Evolutionary conservation across 805 yeast species (phyloP).

Genomic region (Starmera caribaea): DNA sequence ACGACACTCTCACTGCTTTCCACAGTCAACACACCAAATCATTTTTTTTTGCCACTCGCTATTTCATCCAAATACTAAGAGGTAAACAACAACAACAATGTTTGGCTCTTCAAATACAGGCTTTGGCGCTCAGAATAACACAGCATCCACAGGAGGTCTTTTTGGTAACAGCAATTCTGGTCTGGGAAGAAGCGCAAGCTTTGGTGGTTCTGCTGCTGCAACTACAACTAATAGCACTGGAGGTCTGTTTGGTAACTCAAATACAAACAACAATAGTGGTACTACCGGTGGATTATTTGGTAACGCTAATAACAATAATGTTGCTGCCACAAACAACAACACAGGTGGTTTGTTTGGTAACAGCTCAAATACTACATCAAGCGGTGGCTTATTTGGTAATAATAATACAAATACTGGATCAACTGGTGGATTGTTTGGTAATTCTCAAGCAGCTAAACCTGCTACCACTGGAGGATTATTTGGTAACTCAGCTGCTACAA

Average conservation of each 20-base stretch:
- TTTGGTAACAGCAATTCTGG: slow-evolving; percentile 13
- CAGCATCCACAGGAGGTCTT: slow-evolving; percentile 8
- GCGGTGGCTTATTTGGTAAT: slow-evolving; percentile 7
- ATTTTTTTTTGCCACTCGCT: too few relatives aligned
- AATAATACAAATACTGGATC: slow-evolving; percentile 5
- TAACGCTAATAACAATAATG: slow-evolving; percentile 10
- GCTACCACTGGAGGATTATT: slow-evolving; percentile 4
- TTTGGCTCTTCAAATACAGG: slow-evolving; percentile 4
- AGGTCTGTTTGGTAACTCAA: slow-evolving; percentile 1
- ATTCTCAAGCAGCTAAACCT: slow-evolving; percentile 4
- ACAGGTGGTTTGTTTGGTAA: slow-evolving; percentile 22
- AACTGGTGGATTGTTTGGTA: slow-evolving; percentile 18
- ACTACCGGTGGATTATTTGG: slow-evolving; percentile 15
- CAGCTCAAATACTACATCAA: slow-evolving; percentile 5
- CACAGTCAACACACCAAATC: too few relatives aligned
- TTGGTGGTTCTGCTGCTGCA: slow-evolving; percentile 20
- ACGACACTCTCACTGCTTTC: too few relatives aligned
- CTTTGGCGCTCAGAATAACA: slow-evolving; percentile 5
- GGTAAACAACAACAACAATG: slow-evolving; percentile 4
- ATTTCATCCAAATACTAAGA: background rate
- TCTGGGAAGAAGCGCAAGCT: slow-evolving; percentile 22
- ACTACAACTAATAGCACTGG: slow-evolving; percentile 2
- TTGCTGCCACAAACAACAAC: slow-evolving; percentile 19
- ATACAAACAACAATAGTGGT: slow-evolving; percentile 6
- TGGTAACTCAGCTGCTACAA: slow-evolving; percentile 1